Percentiles rank a stretch among this genome's conserved stretches.
These are phyloP conservation scores for Claviceps arundinis DNA, from an alignment of 2,329 filamentous ascomycete genomes.

Conservation along the genomic window DNA sequence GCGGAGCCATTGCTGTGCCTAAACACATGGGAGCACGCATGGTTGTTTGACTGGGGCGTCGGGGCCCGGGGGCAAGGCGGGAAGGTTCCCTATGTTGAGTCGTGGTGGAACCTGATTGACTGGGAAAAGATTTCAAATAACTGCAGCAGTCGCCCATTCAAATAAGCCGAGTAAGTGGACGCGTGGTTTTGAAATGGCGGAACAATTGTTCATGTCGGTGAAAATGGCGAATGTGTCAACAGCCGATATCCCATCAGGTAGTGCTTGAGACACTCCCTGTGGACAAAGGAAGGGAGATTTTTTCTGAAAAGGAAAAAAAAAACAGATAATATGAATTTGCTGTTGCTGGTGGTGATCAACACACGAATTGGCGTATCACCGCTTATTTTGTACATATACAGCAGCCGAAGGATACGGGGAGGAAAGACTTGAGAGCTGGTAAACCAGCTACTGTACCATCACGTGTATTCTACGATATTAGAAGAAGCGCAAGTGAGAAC, in stretches of 20 bases:
- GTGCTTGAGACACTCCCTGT: neutral
- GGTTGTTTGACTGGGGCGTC: constrained; percentile 66
- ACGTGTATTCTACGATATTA: constrained; percentile 1
- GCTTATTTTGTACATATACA: neutral
- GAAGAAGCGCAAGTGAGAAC: neutral
- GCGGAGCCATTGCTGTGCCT: constrained; percentile 73
- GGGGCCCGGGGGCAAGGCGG: constrained; percentile 46
- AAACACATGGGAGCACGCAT: constrained; percentile 94
- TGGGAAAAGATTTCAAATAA: constrained; percentile 58
- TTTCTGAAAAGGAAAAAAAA: too few relatives aligned
- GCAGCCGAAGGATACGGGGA: neutral
- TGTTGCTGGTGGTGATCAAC: neutral
- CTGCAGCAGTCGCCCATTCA: constrained; percentile 22
- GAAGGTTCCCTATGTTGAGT: constrained; percentile 61
- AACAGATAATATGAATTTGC: too few relatives aligned
- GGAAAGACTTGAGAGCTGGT: neutral
- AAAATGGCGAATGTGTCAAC: neutral
- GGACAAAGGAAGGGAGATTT: neutral
- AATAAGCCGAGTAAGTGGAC: constrained; percentile 9
- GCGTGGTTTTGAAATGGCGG: neutral
- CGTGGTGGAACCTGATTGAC: constrained; percentile 81
- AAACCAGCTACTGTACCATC: constrained; percentile 5
- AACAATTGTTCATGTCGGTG: too few relatives aligned
- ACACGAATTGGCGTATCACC: neutral
- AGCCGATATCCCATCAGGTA: neutral